phyloP scores from a whole-genome alignment of 1,284 basidiomycete species.

The Pseudozyma thailandica region DNA sequence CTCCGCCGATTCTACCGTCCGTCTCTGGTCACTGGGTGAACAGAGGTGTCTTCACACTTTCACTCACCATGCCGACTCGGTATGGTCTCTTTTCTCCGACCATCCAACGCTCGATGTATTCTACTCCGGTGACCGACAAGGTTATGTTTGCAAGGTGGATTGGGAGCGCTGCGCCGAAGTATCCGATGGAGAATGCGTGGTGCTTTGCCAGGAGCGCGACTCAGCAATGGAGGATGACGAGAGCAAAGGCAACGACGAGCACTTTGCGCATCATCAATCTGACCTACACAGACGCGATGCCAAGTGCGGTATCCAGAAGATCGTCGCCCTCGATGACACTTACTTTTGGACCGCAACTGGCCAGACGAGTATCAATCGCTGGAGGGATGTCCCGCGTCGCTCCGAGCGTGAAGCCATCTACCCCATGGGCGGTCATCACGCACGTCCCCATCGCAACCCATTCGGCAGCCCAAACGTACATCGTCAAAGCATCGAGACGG shows the following conservation, averaged over 20 bases:
- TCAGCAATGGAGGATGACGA: slow-evolving; percentile 9
- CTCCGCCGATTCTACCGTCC: slow-evolving; percentile 75
- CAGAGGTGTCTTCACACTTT: slow-evolving; percentile 96
- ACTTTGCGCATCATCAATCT: slow-evolving; percentile 10
- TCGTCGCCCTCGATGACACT: slow-evolving; percentile 84
- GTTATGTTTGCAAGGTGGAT: slow-evolving; percentile 88
- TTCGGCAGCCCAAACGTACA: slow-evolving; percentile 27
- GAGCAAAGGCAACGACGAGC: slow-evolving; percentile 2
- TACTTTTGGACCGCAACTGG: slow-evolving; percentile 91
- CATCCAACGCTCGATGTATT: slow-evolving; percentile 91
- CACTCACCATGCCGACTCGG: slow-evolving; percentile 91
- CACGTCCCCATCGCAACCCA: slow-evolving; percentile 23
- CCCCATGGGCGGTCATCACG: slow-evolving; percentile 34
- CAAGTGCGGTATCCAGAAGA: slow-evolving; percentile 80
- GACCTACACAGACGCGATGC: slow-evolving; percentile 67
- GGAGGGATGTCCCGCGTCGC: slow-evolving; percentile 74
- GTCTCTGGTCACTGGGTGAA: slow-evolving; percentile 89
- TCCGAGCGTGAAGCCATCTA: slow-evolving; percentile 51
- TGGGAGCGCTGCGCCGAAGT: slow-evolving; percentile 82
- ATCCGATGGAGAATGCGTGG: slow-evolving; percentile 86
- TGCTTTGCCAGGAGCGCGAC: slow-evolving; percentile 71
- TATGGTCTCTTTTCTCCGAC: slow-evolving; percentile 89
- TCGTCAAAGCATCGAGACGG: slow-evolving; percentile 30
- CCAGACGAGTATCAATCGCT: slow-evolving; percentile 81
- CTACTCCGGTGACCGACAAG: slow-evolving; percentile 93